Evolutionary conservation across 2,329 filamentous ascomycete species (phyloP).

Genomic region (Beauveria pseudobassiana): DNA sequence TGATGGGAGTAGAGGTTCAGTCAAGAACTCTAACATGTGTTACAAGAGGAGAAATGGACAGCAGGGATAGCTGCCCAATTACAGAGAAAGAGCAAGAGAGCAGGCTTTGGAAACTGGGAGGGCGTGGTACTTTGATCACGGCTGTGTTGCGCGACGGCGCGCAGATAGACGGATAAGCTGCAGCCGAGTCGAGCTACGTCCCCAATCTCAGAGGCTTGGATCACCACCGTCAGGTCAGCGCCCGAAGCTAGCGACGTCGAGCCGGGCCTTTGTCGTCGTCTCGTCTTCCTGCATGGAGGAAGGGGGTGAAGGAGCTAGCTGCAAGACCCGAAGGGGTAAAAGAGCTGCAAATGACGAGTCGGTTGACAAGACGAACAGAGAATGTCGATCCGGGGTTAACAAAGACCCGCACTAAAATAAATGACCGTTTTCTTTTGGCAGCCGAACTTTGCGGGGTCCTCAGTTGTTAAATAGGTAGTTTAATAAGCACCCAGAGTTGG

Average conservation of each 20-base stretch:
- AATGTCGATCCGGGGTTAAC: not conserved
- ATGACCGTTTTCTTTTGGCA: not conserved
- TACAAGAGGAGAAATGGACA: not conserved
- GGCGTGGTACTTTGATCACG: not conserved
- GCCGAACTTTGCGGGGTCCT: too few species aligned
- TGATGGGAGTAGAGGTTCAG: not conserved
- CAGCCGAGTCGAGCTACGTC: not conserved
- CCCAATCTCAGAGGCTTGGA: slow-evolving; percentile 1
- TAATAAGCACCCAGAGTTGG: too few species aligned
- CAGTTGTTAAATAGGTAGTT: too few species aligned
- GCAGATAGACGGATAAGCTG: not conserved
- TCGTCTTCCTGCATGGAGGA: not conserved
- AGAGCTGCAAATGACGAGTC: not conserved
- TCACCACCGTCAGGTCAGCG: not conserved
- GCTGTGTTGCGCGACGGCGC: not conserved
- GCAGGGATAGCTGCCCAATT: not conserved
- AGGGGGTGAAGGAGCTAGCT: not conserved
- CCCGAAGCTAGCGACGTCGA: not conserved
- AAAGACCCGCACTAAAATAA: not conserved
- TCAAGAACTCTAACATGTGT: not conserved
- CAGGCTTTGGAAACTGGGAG: not conserved
- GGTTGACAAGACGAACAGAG: not conserved
- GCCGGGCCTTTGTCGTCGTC: not conserved
- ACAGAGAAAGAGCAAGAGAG: not conserved
- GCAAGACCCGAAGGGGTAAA: not conserved